Evolutionary conservation across 345 rosid species (phyloP).

Genomic region (Ceriops zippeliana): DNA sequence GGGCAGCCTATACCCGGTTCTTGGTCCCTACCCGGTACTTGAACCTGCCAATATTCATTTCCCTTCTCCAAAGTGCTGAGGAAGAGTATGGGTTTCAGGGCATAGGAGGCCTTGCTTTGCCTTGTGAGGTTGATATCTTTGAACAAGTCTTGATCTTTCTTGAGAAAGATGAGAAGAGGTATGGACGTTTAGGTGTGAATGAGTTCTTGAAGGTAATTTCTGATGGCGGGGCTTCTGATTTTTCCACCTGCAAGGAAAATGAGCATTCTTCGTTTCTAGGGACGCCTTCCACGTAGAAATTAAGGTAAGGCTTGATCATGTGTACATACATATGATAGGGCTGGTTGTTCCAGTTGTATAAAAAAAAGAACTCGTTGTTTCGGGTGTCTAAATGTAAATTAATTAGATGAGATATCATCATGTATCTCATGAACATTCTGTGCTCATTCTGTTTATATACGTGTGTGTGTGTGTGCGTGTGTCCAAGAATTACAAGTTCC

Average conservation of each 20-base stretch:
- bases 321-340: no score
- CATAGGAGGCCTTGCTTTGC: slow-evolving; percentile 19
- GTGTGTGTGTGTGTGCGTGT: no score
- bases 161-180: slow-evolving; percentile 17
- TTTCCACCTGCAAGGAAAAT: slow-evolving; percentile 9
- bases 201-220: slow-evolving; percentile 15
- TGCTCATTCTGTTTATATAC: no score
- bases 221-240: slow-evolving; percentile 7
- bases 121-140: slow-evolving; percentile 15
- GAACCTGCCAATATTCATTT: slow-evolving; percentile 11
- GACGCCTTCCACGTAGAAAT: neutral
- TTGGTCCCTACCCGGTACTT: slow-evolving; percentile 20
- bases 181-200: slow-evolving; percentile 3
- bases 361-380: no score
- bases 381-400: no score
- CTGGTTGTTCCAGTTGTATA: neutral
- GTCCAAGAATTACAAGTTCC: no score
- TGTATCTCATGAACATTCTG: no score
- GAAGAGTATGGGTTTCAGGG: slow-evolving; percentile 19
- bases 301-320: neutral
- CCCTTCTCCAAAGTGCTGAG: slow-evolving; percentile 17
- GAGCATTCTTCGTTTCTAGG: neutral
- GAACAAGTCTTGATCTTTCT: slow-evolving; percentile 10
- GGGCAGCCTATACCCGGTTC: slow-evolving; percentile 9
- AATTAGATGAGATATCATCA: no score